Evolutionary conservation across 345 rosid species (phyloP), one percentile per base, ranked within the genome.

Genomic region (Salix brachista): DNA sequence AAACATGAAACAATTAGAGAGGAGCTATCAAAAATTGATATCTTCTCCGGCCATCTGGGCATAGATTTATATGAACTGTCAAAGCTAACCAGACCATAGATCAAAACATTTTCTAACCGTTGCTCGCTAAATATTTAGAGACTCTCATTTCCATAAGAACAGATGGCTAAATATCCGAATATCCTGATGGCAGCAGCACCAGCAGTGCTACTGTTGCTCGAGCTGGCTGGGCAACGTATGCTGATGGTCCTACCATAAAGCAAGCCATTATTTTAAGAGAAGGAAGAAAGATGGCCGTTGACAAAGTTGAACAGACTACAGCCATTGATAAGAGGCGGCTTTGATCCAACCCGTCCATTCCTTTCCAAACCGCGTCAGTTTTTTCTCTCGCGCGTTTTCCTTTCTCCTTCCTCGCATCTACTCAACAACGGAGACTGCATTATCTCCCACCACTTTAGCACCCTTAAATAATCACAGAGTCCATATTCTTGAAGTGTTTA

Each of bases 371-470:
- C 78, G 71, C 72, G 68, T 75, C 13, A 17, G 5, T 41, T 65
- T 61, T 17, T 8, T 8, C 28, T 76, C 82, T 71, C 79, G 79
- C 86, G 83, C 87, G 84, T 79, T 80, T 87, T 85, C 90, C 72
- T 58, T 26, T n/a, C 79, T 23, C 79, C 80, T 91, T 96, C 95
- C 88, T 85, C 77, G 86, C 88, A 81, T 23, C 65, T 87, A 41
- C 88, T 71, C 68, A 79, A 91, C 89, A 88, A 71, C 67, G 41
- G 26, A 21, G 41, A 13, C 69, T 37, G 52, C 32, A 42, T 12
- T 12, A 17, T 28, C 32, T 11, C 13, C 50, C 50, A 12, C 48
- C 50, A 9, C 50, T 13, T 13, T 13, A 3, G 50, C 17, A 13
- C 50, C 50, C 4, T 44, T 3, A 44, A 44, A 62, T 8, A 30